A percentile compares a stretch with the other conserved stretches of the same genome.
Evolutionary conservation across 169 alveolate genomes (phyloP).

Genomic region (Babesia bigemina): DNA sequence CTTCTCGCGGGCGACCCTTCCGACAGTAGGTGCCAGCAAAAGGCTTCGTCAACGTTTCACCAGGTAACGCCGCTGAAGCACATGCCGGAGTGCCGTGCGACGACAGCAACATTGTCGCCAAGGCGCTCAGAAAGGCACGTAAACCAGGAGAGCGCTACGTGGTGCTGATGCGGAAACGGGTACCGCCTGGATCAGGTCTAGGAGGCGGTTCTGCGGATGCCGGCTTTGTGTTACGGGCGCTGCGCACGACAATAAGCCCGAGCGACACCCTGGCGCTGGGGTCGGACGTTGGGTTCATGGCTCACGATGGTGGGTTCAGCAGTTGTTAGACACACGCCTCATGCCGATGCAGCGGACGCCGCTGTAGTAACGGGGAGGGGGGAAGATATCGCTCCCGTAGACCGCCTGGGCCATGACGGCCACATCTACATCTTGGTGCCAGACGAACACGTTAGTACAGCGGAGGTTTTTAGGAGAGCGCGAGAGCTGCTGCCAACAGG

Average conservation of each 20-base stretch:
- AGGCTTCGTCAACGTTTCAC: not conserved
- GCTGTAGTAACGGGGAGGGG: conserved; percentile 60
- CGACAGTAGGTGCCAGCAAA: not conserved
- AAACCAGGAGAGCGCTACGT: conserved; percentile 54
- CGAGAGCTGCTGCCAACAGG: conserved; percentile 14
- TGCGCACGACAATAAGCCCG: conserved; percentile 26
- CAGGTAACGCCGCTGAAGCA: not conserved
- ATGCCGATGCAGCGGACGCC: not conserved
- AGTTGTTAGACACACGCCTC: not conserved
- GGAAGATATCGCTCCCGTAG: conserved; percentile 32
- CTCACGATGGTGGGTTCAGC: conserved; percentile 20
- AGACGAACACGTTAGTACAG: conserved; percentile 44
- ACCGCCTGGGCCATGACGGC: conserved; percentile 5
- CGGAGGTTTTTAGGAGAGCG: conserved; percentile 25
- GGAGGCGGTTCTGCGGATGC: conserved; percentile 82
- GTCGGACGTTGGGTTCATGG: conserved; percentile 73
- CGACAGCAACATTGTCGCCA: conserved; percentile 49
- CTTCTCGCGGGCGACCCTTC: conserved; percentile 37
- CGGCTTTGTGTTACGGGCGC: conserved; percentile 63
- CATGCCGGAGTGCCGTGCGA: conserved; percentile 52
- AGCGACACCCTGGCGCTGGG: conserved; percentile 61
- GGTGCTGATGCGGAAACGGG: conserved; percentile 64
- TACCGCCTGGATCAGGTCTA: conserved; percentile 74
- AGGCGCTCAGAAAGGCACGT: conserved; percentile 41
- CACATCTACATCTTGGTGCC: conserved; percentile 61